Evolutionary conservation across 345 rosid species (phyloP), one percentile per base, ranked within the genome.

Genomic region (Camelina hispida): DNA sequence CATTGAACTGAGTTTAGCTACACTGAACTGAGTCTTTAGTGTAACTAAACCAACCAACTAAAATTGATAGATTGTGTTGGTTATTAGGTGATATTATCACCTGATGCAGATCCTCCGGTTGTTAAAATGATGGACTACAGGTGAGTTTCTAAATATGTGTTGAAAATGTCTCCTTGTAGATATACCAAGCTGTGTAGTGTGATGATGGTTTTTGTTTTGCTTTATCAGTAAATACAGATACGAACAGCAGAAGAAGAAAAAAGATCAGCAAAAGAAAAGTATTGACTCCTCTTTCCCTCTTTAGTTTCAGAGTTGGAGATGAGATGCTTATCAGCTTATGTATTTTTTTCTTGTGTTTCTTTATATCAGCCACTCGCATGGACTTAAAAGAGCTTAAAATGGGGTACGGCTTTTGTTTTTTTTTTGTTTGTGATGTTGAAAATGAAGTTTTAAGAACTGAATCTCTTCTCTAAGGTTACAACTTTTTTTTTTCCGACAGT

Each of bases 81-180:
- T 66, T 72, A 82, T 75, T 82, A 95, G 99, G 96, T 95, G 67
- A 84, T 95, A 66, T 44, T 92, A 47, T 90, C 97, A 42, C 93
- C 97, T 12, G 96, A 95, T 77, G 95, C 97, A 7, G 96, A 95
- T 81, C 99, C 99, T 72, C 99, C 96, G 0, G 97, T 92, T 75
- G 84, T 92, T 78, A 86, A 86, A 86, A 92, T 89, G 81, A 92
- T 90, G 97, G 96, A 95, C 73, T 95, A 86, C 81, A 89, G 80
- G 99, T 87, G 84, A 60, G 34, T 63, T 20, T 20, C 20, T 43
- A 1, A 20, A 28, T 18, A 17, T 64, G 15, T 72, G 47, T 50
- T 54, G 57, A 47, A 66, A 52, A 74, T 76, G 30, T 28, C 5
- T 28, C 30, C 30, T 28, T 28, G 30, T 28, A 28, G 4, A 28